Conservation (phyloP, 2,329 filamentous ascomycete species). For the Apiospora phragmitis region DNA sequence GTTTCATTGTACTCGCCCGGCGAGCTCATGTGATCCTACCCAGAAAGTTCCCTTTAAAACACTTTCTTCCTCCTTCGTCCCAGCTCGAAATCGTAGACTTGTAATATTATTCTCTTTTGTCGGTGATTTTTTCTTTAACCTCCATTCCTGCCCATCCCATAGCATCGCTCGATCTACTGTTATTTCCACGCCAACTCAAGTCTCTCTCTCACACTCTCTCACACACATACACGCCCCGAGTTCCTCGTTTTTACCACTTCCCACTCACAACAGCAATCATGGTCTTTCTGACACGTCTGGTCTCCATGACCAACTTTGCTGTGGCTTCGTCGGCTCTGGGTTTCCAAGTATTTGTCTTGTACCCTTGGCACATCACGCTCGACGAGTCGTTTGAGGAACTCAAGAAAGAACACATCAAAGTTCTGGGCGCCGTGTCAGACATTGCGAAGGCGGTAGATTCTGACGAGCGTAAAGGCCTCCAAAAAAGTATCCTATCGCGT, state of each 20-base stretch:
- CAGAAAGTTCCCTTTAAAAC: background rate
- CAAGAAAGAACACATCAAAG: conserved; percentile 56
- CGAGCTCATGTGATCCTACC: background rate
- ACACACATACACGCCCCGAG: background rate
- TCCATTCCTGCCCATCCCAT: background rate
- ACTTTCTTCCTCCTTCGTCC: background rate
- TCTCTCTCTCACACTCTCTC: background rate
- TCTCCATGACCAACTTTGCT: conserved; percentile 65
- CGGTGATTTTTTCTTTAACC: conserved; percentile 1
- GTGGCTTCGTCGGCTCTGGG: conserved; percentile 64
- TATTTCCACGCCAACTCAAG: background rate
- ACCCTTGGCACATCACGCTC: conserved; percentile 69
- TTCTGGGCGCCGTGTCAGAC: conserved; percentile 37
- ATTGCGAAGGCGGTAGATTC: conserved; percentile 32
- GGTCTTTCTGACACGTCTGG: conserved; percentile 38
- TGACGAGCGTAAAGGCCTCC: conserved; percentile 29
- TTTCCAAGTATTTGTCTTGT: conserved; percentile 70
- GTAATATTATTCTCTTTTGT: conserved; percentile 6
- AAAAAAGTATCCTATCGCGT: conserved; percentile 27
- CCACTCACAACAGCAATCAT: background rate
- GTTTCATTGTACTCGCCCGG: conserved; percentile 1
- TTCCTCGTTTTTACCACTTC: background rate
- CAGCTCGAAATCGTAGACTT: background rate
- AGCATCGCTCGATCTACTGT: background rate
- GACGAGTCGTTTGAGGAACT: conserved; percentile 61